Base-by-base conservation (phyloP, 2,329 filamentous ascomycete species). In the Paecilomyces fulvus region DNA sequence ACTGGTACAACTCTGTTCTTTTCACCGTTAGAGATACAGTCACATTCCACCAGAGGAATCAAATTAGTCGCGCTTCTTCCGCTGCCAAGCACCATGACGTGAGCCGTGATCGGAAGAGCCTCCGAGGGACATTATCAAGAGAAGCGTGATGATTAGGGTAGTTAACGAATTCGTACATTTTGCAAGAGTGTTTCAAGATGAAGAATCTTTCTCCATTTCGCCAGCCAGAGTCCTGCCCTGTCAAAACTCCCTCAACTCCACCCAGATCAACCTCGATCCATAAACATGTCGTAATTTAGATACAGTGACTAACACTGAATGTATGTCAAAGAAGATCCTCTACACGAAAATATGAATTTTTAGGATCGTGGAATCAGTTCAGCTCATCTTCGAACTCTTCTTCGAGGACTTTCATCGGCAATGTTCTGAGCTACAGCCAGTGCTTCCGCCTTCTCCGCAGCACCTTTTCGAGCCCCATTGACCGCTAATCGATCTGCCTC, bases 401-500 rank as follows among this genome's bases (percentile, higher is more conserved):
- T 2, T 66, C 63, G 46, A 69, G 63, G 63, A 8, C 56, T 57
- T 30, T 69, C 67, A 49, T 68, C 67, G 3, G 65, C 59, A 31
- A 66, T 56, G 33, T 67, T 56, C 33, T 59, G 61, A 23, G 61
- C 59, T 3, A 58, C 61, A 56, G 63, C 61, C 46, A 66, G 53
- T 6, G 63, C 67, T 46, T 63, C 61, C 30, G 60, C 64, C 56
- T 69, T 68, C 53, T 67, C 65, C 11, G 63, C 63, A 7, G 67
- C 63, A 8, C 67, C 73, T 55, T 63, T 67, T 37, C 74, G 75
- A 17, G 88, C 86, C 0, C 85, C 88, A 56, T 78, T 76, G 31
- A 90, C 86, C 1, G 92, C 92, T 59, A 96, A 76, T 58, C 72
- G 72, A 76, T 97, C 92, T 1, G 94, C 94, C 11, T 84, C 88